Base-by-base conservation (phyloP, 805 yeast species). In the Pachysolen tannophilus region DNA sequence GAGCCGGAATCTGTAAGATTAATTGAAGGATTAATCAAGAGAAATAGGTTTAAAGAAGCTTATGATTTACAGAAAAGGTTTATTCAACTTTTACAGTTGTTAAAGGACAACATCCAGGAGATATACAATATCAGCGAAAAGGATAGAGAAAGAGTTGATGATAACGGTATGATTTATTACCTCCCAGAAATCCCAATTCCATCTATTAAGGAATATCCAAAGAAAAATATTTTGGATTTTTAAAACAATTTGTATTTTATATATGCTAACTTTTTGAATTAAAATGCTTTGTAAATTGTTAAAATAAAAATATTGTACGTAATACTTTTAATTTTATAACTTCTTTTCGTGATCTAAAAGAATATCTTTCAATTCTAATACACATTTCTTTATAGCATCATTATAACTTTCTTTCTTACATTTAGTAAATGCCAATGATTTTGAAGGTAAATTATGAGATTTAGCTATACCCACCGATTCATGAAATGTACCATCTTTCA, bases 131-230 rank as follows among this genome's bases (percentile, higher is more conserved):
- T 87, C 55, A 79, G 83, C 44, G 95, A 86, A 47, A 74, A 74
- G 45, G 96, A 88, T 48, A 70, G 96, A 46, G 94, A 86, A 58
- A 75, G 97, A 57, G 60, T 82, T 38, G 90, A 88, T 53, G 97
- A 88, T 26, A 75, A 84, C 42, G 97, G 97, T 2, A 78, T 82
- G 43, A 72, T 84, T 8, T 90, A 85, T 48, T 66, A 74, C 42
- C 68, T 84, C 23, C 84, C 83, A 8, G 90, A 78, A 53, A 80
- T 81, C 26, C 86, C 90, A 1, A 65, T 67, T 17, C 95, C 95
- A 1, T 56, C 47, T 9, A 71, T 85, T 40, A 64, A 63, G 28
- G 80, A 71, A 7, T 83, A 84, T 59, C 78, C 84, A 11, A 65
- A 57, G 49, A 64, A 65, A 48, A 63, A 63, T 25, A 63, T 73